Evolutionary conservation across 139 green algal genomes (phyloP), one percentile per base, ranked within the genome.

Genomic region (Yamagishiella unicocca): DNA sequence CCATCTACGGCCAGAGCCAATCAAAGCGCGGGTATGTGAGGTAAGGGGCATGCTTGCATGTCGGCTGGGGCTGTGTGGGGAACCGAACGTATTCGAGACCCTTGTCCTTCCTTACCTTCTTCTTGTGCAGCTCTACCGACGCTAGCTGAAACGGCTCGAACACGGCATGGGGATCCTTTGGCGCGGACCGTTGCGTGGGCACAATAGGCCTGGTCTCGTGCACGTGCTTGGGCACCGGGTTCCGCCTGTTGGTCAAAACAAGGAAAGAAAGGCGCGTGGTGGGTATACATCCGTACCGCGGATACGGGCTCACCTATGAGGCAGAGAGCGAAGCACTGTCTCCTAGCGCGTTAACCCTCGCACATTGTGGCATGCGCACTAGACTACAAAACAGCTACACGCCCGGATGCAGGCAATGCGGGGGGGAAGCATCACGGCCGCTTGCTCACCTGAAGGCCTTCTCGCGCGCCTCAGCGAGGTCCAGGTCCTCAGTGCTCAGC

Each of bases 111-210:
- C 35, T 4, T 33, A 78, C 80, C 80, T 77, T 66, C 31, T 86
- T 86, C 62, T 71, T 70, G 67, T 89, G 81, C 43, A 64, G 75
- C 19, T 84, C 82, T 33, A 88, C 42, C 24, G 62, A 87, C 17
- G 85, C 74, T 38, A 92, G 83, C 37, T 92, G 54, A 82, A 90
- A 90, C 54, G 89, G 85, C 83, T 89, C 58, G 58, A 90, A 93
- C 0, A 93, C 35, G 2, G 54, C 66, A 2, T 87, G 5, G 5
- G 90, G 90, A 27, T 64, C 54, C 88, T 90, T 91, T 62, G 90
- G 90, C 29, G 54, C 40, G 25, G 66, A 75, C 22, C 55, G 10
- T 6, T 29, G 37, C 37, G 38, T 66, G 76, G 71, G 72, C 64
- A 89, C 87, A 45, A 91, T 82, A 42, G 90, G 84, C 24, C 84